Conservation (phyloP, 202 grass and related monocot genomes). For the Carex sylvatica region DNA sequence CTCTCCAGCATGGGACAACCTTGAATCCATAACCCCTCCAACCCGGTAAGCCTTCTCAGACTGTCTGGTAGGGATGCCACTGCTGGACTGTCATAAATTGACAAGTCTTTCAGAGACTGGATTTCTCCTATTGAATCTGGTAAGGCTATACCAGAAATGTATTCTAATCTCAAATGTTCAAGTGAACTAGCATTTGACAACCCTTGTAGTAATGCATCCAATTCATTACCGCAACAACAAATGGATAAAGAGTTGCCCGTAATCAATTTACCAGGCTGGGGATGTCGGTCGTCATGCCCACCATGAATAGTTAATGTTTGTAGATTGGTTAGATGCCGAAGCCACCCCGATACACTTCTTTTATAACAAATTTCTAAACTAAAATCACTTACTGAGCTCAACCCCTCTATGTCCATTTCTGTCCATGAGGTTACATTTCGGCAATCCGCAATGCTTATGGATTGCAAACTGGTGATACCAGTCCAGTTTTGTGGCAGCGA, state of each 20-base stretch:
- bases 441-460: slow-evolving; percentile 16
- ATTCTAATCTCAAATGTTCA: background rate
- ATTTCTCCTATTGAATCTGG: slow-evolving; percentile 30
- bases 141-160: background rate
- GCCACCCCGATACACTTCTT: slow-evolving; percentile 17
- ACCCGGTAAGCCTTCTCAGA: background rate
- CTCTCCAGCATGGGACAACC: slow-evolving; percentile 1
- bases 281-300: background rate
- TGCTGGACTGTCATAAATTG: background rate
- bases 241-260: slow-evolving; percentile 5
- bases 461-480: background rate
- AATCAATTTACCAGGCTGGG: background rate
- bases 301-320: slow-evolving; percentile 21
- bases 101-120: slow-evolving; percentile 14
- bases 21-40: slow-evolving; percentile 9
- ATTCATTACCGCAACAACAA: slow-evolving; percentile 23
- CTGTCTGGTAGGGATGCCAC: background rate
- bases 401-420: slow-evolving; percentile 6
- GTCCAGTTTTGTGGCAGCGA: slow-evolving; percentile 13
- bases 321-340: slow-evolving; percentile 10
- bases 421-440: slow-evolving; percentile 25
- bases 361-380: slow-evolving; percentile 20
- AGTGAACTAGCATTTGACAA: slow-evolving; percentile 23
- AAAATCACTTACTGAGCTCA: slow-evolving; percentile 27
- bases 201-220: background rate